These are phyloP conservation scores for Drechslera avenae DNA, from an alignment of 2,329 filamentous ascomycete species.

Conservation along the genomic window DNA sequence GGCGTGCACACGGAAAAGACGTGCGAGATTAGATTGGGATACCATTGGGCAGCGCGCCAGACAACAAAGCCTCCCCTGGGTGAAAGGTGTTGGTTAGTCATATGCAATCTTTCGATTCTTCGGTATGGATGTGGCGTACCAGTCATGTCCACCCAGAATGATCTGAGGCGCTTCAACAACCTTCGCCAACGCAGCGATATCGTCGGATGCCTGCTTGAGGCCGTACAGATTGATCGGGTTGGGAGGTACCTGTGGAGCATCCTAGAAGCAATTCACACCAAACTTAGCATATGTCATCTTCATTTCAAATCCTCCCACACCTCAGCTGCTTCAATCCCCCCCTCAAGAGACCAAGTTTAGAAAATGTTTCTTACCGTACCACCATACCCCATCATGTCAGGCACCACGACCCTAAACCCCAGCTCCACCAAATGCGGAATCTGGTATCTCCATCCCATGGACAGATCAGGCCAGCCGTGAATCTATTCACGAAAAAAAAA, in stretches of 20 bases:
- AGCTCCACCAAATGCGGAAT: constrained; percentile 75
- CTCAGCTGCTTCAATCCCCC: too few relatives aligned
- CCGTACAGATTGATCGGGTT: constrained; percentile 67
- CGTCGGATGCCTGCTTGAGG: constrained; percentile 70
- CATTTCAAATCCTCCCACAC: too few relatives aligned
- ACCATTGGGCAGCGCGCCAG: constrained; percentile 74
- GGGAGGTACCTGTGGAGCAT: constrained; percentile 61
- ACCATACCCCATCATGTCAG: constrained; percentile 87
- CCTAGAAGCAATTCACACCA: constrained; percentile 30
- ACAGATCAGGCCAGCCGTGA: constrained; percentile 83
- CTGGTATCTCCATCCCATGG: constrained; percentile 87
- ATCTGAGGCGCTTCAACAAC: constrained; percentile 63
- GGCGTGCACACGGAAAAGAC: constrained; percentile 82
- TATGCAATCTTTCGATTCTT: not conserved
- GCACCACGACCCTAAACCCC: constrained; percentile 78
- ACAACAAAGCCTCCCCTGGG: constrained; percentile 74
- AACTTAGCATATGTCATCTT: not conserved
- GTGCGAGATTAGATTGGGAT: constrained; percentile 70
- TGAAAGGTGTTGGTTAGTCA: constrained; percentile 11
- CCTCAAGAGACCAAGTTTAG: too few relatives aligned
- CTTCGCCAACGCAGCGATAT: constrained; percentile 73
- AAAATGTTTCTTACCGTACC: constrained; percentile 63
- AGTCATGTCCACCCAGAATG: constrained; percentile 90
- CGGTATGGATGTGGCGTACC: constrained; percentile 48
- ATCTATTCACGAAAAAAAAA: too few relatives aligned